Evolutionary conservation across 2,329 filamentous ascomycete genomes (phyloP), one percentile per base, ranked within the genome.

Genomic region (Microdochium bolleyi): DNA sequence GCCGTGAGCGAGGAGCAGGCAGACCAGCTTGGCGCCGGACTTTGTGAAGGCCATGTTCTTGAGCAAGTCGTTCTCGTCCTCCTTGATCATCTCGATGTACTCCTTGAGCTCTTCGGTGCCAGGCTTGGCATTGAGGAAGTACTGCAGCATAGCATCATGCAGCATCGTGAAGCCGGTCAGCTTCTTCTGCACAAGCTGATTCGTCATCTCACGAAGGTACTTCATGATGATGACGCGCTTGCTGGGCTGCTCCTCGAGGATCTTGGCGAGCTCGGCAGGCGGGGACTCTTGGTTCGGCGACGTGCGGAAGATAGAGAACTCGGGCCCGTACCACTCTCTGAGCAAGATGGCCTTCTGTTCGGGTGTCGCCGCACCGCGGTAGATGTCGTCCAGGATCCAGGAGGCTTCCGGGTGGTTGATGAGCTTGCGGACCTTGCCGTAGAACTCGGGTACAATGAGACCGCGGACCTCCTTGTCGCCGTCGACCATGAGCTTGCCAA

Each of bases 341-440:
- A 99, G 77, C 55, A 99, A 78, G 49, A 82, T 82, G 32, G 87
- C 86, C 72, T 92, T 96, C 67, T 99, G 94, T 61, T 89, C 80
- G 64, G 85, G 84, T 22, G 88, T 94, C 10, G 92, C 92, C 53
- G 92, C 85, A 49, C 87, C 87, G 56, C 94, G 84, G 74, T 97
- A 99, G 60, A 96, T 88, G 69, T 99, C 94, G 68, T 99, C 95
- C 44, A 99, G 76, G 61, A 99, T 97, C 92, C 94, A 99, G 41
- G 90, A 92, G 30, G 89, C 94, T 71, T 99, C 95, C 1, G 92
- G 83, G 70, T 99, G 94, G 69, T 96, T 94, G 68, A 97, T 96
- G 64, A 97, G 76, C 64, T 91, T 89, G 66, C 89, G 88, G 57
- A 97, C 88, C 68, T 92, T 85, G 54, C 94, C 92, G 69, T 94